These are phyloP conservation scores for Alternaria postmessia DNA, from an alignment of 2,329 filamentous ascomycete species.

Conservation along the genomic window DNA sequence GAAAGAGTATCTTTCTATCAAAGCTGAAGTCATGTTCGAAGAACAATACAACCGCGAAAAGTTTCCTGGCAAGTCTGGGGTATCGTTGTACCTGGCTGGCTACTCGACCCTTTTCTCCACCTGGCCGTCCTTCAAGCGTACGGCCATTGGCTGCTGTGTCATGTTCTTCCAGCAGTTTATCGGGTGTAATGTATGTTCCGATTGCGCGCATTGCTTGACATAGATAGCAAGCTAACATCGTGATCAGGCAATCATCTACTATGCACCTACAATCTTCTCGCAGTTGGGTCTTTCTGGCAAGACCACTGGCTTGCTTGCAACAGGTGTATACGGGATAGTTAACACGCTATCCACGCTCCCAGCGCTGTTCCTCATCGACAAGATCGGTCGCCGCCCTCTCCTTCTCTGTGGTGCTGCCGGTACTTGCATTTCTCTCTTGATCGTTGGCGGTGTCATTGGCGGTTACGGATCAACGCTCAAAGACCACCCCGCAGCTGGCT, in stretches of 20 bases:
- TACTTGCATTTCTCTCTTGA: conserved; percentile 76
- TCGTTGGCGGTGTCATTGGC: conserved; percentile 74
- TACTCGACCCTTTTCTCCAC: conserved; percentile 58
- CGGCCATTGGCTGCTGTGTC: conserved; percentile 41
- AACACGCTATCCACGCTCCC: conserved; percentile 70
- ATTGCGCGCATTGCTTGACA: not conserved
- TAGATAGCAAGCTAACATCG: conserved; percentile 68
- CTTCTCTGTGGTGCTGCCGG: conserved; percentile 71
- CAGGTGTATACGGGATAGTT: conserved; percentile 63
- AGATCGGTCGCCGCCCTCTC: conserved; percentile 68
- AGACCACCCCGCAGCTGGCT: conserved; percentile 68
- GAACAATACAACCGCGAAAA: conserved; percentile 48
- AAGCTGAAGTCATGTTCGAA: conserved; percentile 64
- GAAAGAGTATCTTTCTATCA: conserved; percentile 66
- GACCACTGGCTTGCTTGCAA: conserved; percentile 82
- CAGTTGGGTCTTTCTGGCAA: conserved; percentile 64
- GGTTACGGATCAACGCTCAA: conserved; percentile 66
- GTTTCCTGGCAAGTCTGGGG: conserved; percentile 42
- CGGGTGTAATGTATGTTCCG: conserved; percentile 67
- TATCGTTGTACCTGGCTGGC: conserved; percentile 66
- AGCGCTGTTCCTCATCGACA: conserved; percentile 71
- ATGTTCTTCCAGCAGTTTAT: conserved; percentile 66
- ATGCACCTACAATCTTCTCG: conserved; percentile 71
- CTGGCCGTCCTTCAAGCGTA: conserved; percentile 53
- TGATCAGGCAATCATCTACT: conserved; percentile 38